Conservation (phyloP, 306 rosid genomes). For the Sesbania bispinosa region DNA sequence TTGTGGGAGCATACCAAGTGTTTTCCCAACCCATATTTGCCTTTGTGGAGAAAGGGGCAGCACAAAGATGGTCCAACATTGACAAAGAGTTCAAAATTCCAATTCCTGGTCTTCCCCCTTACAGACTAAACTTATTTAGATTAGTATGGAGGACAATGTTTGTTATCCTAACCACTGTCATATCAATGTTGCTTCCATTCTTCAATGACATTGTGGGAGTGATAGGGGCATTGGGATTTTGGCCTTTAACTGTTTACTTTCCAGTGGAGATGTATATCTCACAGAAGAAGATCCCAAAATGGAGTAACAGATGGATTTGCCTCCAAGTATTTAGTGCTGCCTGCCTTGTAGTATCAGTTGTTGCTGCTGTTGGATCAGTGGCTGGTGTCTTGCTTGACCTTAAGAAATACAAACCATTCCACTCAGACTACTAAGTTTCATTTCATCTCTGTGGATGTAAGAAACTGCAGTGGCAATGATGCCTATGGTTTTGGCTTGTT, state of each 20-base stretch:
- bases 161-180: constrained; percentile 55
- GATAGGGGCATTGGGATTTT: constrained; percentile 79
- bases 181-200: constrained; percentile 79
- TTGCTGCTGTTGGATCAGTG: constrained; percentile 71
- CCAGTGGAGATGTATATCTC: constrained; percentile 74
- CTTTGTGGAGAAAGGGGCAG: constrained; percentile 52
- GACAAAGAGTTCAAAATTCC: constrained; percentile 42
- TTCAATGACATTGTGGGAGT: constrained; percentile 76
- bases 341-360: constrained; percentile 44
- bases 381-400: constrained; percentile 66
- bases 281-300: constrained; percentile 64
- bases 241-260: constrained; percentile 77
- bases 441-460: neutral
- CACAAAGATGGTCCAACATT: constrained; percentile 43
- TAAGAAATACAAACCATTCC: constrained; percentile 55
- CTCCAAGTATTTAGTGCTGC: constrained; percentile 51
- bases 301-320: constrained; percentile 71
- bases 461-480: neutral
- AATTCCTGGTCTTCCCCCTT: constrained; percentile 39
- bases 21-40: constrained; percentile 73
- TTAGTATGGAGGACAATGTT: constrained; percentile 59
- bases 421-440: constrained; percentile 31
- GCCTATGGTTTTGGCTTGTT: constrained; percentile 12
- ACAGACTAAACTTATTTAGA: constrained; percentile 50
- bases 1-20: constrained; percentile 88